Evolutionary conservation across 306 rosid genomes (phyloP), one percentile per base, ranked within the genome.

Genomic region (Albizia julibrissin): DNA sequence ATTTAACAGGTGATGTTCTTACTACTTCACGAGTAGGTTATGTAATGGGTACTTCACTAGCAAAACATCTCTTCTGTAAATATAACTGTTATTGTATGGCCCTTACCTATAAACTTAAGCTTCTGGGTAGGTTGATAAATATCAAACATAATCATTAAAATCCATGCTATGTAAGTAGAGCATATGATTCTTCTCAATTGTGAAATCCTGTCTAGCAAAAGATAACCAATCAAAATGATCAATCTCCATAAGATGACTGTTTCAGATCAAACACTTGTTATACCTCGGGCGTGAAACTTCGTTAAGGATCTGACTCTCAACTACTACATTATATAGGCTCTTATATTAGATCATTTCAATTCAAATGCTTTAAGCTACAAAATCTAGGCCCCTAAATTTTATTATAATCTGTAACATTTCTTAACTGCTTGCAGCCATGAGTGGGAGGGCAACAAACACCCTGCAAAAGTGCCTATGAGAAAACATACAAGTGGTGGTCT

Each of bases 401-500:
- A 19, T 39, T 4, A 69, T 39, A 39, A 37, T 69, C 50, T 39
- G 9, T 69, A 21, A 9, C 3, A 26, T 73, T 61, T 68, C 37
- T 58, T 71, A 13, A 52, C 50, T 74, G 71, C 21, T 46, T 80
- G 75, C 79, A 90, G 94, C 29, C 72, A 44, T 1, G 24, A 0
- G 0, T 91, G 93, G 94, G 37, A 10, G 0, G 81, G 74, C 65
- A 86, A 89, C 54, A 40, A 19, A 0, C 89, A 89, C 68, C 91
- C 88, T 7, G 88, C 92, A 8, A 50, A 84, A 13, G 87, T 52
- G 29, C 69, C 80, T 81, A 22, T 72, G 3, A 18, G 21, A 12
- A 89, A 90, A 79, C 40, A 56, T 71, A 90, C 94, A n/a, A 77
- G 62, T 46, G 93, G 98, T 62, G 97, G 98, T 80, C 26, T 83